A percentile compares a stretch with the other conserved stretches of the same genome.
Evolutionary conservation across 192 early-diverging fungal species (phyloP).

Genomic region (Gaertneriomyces sp.): DNA sequence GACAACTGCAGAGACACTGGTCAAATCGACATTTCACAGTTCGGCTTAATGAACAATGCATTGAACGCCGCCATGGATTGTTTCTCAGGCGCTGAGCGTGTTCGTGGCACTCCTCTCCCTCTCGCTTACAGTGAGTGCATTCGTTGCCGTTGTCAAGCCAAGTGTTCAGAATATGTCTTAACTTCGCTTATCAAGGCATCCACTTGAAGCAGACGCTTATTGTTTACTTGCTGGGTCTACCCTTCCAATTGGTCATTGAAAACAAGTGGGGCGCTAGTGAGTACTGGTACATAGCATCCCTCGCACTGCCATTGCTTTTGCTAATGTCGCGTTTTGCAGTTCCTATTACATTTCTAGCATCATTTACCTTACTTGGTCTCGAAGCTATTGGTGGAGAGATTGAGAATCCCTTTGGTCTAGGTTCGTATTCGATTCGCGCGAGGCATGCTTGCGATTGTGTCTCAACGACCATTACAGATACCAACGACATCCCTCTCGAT

Average conservation of each 20-base stretch:
- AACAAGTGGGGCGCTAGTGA: constrained; percentile 55
- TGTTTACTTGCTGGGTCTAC: constrained; percentile 71
- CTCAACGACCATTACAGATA: background rate
- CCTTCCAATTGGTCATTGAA: constrained; percentile 69
- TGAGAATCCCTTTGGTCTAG: constrained; percentile 84
- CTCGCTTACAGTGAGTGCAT: constrained; percentile 56
- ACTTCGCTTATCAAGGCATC: constrained; percentile 33
- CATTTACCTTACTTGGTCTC: constrained; percentile 57
- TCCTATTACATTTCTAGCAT: background rate
- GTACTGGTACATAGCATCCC: constrained; percentile 63
- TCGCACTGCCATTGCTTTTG: background rate
- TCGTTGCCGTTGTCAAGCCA: too few species aligned
- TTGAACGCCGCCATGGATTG: constrained; percentile 27
- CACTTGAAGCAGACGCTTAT: constrained; percentile 56
- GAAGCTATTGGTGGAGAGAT: constrained; percentile 84
- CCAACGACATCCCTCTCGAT: constrained; percentile 15
- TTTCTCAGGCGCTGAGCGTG: constrained; percentile 69
- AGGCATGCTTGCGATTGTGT: background rate
- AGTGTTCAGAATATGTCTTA: too few species aligned
- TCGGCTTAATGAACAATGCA: constrained; percentile 20
- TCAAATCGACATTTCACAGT: constrained; percentile 23
- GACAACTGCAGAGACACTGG: constrained; percentile 10
- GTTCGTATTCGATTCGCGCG: background rate
- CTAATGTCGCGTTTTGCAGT: constrained; percentile 27
- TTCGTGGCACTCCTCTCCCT: constrained; percentile 80